Conservation (phyloP, 106 monocot genomes). For the Triglochin maritima region DNA sequence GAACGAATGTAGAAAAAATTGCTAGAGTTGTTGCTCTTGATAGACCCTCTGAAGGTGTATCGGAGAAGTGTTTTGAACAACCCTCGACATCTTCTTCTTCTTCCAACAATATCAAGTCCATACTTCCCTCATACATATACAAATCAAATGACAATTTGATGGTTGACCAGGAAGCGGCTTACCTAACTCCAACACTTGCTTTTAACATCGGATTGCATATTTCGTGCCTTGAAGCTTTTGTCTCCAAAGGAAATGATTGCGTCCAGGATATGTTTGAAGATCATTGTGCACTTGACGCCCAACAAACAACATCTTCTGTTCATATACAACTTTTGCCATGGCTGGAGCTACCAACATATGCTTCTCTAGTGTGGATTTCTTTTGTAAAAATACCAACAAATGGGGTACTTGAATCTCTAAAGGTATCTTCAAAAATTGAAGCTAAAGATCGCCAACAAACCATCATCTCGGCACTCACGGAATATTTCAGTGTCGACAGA, state of each 20-base stretch:
- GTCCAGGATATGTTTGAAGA: constrained; percentile 36
- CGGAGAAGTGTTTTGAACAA: constrained; percentile 7
- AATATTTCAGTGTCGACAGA: constrained; percentile 73
- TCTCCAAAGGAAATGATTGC: constrained; percentile 29
- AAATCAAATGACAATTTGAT: constrained; percentile 5
- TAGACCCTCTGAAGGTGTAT: constrained; percentile 12
- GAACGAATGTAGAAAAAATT: constrained; percentile 53
- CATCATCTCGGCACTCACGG: constrained; percentile 69
- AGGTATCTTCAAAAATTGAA: constrained; percentile 40
- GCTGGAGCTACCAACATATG: constrained; percentile 64
- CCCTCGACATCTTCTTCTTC: neutral
- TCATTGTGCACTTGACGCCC: neutral
- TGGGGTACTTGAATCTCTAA: constrained; percentile 52
- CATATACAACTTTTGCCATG: constrained; percentile 49
- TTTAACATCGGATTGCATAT: constrained; percentile 83
- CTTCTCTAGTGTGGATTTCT: constrained; percentile 75
- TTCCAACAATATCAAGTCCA: constrained; percentile 14
- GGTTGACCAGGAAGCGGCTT: constrained; percentile 40
- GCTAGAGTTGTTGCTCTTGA: constrained; percentile 54
- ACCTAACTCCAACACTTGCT: constrained; percentile 60
- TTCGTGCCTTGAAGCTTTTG: constrained; percentile 49
- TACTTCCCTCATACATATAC: constrained; percentile 41
- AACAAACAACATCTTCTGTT: constrained; percentile 8
- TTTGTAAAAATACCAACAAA: constrained; percentile 81
- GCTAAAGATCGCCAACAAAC: constrained; percentile 58